Base-by-base conservation (phyloP, 768 basidiomycete species). In the Podaxis sp. region DNA sequence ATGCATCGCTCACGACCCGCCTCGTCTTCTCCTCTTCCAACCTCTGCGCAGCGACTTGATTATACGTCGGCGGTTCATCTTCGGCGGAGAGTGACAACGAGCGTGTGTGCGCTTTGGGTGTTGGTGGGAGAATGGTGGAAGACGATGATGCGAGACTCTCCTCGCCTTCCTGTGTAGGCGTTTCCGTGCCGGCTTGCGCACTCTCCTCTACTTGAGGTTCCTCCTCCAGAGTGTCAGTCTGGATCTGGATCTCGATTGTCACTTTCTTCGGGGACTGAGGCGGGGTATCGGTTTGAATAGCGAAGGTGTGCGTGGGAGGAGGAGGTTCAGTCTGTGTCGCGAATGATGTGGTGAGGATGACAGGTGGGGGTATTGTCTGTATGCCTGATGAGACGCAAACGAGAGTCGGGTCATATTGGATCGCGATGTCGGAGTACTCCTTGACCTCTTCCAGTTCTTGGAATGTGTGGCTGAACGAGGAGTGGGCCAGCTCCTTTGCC, bases 351-450 rank as follows among this genome's bases (percentile, higher is more conserved):
- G 75, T 79, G 61, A 77, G 56, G 54, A 81, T 72, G 54, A 78
- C 82, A 37, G 79, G 83, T 63, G 82, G 81, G 1, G 85, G 80
- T 29, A 88, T 84, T 12, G 91, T 92, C 72, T 93, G 90, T 27
- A 79, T 77, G 13, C 75, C 75, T 43, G 75, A 76, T 11, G 78
- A 74, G 59, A 78, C 64, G 55, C 77, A 77, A 68, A 87, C 84
- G 49, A 82, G 79, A 0, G 78, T 75, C 2, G 81, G 75, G 46
- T 93, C 86, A 66, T 91, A 87, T 73, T 93, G 91, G 1, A 85
- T 87, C 47, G 79, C 82, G 27, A 80, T 86, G 67, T 96, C 92
- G 4, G 84, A 82, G 72, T 92, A 95, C 67, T 92, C 89, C 68
- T 85, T 91, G 50, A 77, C 73, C 64, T 91, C 89, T 66, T 87